Percentiles rank a stretch among this genome's conserved stretches.
Evolutionary conservation across 306 rosid species (phyloP).

Genomic region (Sophora flavescens): DNA sequence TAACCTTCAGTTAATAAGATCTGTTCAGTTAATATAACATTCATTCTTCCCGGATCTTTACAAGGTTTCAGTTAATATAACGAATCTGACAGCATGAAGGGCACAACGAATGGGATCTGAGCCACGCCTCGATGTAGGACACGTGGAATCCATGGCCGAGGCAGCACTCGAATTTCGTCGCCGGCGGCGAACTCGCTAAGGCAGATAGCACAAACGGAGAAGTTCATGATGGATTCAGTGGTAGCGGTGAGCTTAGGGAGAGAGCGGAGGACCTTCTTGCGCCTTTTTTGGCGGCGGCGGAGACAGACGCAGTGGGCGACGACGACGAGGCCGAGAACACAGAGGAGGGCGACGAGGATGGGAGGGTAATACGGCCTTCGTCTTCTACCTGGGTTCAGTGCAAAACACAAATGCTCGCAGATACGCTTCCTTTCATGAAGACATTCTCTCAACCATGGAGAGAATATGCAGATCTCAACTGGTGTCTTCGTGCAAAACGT

Average conservation of each 20-base stretch:
- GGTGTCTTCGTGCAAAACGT: too few relatives aligned
- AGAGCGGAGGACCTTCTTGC: slow-evolving; percentile 72
- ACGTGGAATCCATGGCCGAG: slow-evolving; percentile 79
- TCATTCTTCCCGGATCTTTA: too few relatives aligned
- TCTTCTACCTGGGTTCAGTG: too few relatives aligned
- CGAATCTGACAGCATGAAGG: slow-evolving; percentile 82
- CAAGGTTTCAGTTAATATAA: not conserved
- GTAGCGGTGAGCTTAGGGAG: slow-evolving; percentile 74
- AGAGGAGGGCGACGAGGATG: slow-evolving; percentile 79
- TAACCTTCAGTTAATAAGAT: too few relatives aligned
- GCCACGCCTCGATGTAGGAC: slow-evolving; percentile 78
- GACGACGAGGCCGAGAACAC: slow-evolving; percentile 76
- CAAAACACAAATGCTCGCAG: too few relatives aligned
- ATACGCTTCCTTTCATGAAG: too few relatives aligned
- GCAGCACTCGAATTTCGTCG: slow-evolving; percentile 77
- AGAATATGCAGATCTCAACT: too few relatives aligned
- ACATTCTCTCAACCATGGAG: too few relatives aligned
- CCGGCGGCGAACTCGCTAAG: too few relatives aligned
- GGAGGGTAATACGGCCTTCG: too few relatives aligned
- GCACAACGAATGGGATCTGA: slow-evolving; percentile 78
- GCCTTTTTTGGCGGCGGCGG: slow-evolving; percentile 75
- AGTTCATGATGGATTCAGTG: slow-evolving; percentile 55
- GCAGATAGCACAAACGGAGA: slow-evolving; percentile 81
- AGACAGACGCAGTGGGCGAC: slow-evolving; percentile 85
- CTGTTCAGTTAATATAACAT: too few relatives aligned